Evolutionary conservation across 139 green algal species (phyloP).

Genomic region (Parachlorella kessleri): DNA sequence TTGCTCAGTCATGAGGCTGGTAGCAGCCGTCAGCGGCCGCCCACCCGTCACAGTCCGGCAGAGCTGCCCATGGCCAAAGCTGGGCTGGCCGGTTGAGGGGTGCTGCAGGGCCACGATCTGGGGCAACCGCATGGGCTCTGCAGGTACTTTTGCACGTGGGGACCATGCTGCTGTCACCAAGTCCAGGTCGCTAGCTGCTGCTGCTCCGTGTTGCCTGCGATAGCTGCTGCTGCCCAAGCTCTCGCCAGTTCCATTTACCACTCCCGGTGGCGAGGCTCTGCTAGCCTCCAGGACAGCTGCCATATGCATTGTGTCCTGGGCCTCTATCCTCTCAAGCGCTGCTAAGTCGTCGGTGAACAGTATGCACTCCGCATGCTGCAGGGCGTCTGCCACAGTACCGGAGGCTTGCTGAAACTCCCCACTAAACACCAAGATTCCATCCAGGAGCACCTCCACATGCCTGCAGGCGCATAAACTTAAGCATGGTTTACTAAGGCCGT

Average conservation of each 20-base stretch:
- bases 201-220: too few relatives aligned
- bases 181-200: too few relatives aligned
- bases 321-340: conserved; percentile 27
- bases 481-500: too few relatives aligned
- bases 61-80: not conserved
- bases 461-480: conserved; percentile 4
- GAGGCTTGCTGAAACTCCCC: conserved; percentile 39
- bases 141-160: too few relatives aligned
- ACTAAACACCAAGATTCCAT: conserved; percentile 30
- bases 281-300: too few relatives aligned
- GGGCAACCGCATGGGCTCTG: too few relatives aligned
- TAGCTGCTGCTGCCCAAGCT: not conserved
- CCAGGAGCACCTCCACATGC: conserved; percentile 26
- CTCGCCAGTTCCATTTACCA: too few relatives aligned
- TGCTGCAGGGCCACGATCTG: too few relatives aligned
- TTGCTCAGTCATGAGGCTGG: not conserved
- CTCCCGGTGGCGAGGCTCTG: too few relatives aligned
- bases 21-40: conserved; percentile 7
- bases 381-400: conserved; percentile 30
- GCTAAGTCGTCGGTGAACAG: conserved; percentile 37
- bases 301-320: conserved; percentile 6
- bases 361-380: conserved; percentile 36
- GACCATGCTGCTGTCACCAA: too few relatives aligned
- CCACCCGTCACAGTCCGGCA: not conserved
- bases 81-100: too few relatives aligned